Conservation (phyloP, 106 monocot species). For the Dendrobium catenatum region DNA sequence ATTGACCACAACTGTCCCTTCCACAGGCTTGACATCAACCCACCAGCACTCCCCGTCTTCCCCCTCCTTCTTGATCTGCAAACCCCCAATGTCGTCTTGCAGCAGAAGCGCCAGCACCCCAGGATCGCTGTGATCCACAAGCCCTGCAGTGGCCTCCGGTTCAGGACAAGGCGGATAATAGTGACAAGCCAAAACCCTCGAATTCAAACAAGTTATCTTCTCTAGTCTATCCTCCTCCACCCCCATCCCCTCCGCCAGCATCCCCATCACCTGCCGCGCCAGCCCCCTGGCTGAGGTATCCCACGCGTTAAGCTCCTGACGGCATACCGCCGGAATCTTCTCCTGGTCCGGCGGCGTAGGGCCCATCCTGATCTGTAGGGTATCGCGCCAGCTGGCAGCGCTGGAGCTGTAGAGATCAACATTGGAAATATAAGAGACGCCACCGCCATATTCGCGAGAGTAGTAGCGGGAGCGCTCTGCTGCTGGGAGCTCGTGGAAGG, state of each 20-base stretch:
- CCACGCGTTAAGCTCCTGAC: slow-evolving; percentile 31
- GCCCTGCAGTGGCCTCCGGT: slow-evolving; percentile 60
- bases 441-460: slow-evolving; percentile 13
- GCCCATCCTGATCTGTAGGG: slow-evolving; percentile 20
- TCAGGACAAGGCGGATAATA: slow-evolving; percentile 79
- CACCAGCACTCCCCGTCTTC: slow-evolving; percentile 21
- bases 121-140: slow-evolving; percentile 52
- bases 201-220: slow-evolving; percentile 31
- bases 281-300: slow-evolving; percentile 27
- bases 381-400: slow-evolving; percentile 49
- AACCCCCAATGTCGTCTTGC: slow-evolving; percentile 55
- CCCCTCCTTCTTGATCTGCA: slow-evolving; percentile 38
- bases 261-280: slow-evolving; percentile 30
- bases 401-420: slow-evolving; percentile 28
- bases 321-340: slow-evolving; percentile 30
- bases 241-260: slow-evolving; percentile 64
- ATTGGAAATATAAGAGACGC: slow-evolving; percentile 38
- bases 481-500: slow-evolving; percentile 41
- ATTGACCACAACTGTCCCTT: slow-evolving; percentile 32
- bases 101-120: slow-evolving; percentile 48
- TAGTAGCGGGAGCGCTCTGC: slow-evolving; percentile 29
- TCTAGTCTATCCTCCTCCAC: slow-evolving; percentile 26
- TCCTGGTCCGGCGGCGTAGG: slow-evolving; percentile 18
- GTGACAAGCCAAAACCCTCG: slow-evolving; percentile 54
- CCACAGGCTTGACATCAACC: slow-evolving; percentile 41